A percentile compares a stretch with the other conserved stretches of the same genome.
These are phyloP conservation scores for Cladophialophora bantiana DNA, from an alignment of 2,329 filamentous ascomycete genomes.

Conservation along the genomic window DNA sequence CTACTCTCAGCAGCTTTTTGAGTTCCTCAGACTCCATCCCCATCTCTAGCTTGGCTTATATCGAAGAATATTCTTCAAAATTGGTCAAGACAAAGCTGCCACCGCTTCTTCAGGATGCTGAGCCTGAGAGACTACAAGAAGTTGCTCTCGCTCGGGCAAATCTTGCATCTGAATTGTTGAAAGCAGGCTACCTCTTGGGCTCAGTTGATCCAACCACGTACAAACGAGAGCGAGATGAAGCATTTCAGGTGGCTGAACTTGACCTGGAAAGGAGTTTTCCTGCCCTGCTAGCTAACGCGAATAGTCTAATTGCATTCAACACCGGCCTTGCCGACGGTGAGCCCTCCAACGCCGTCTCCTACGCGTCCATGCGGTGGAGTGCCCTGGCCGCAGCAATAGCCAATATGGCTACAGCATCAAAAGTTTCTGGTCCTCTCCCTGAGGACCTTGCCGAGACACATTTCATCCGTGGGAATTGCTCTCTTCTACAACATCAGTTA, in stretches of 20 bases:
- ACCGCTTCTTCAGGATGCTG: constrained; percentile 56
- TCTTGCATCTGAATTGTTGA: constrained; percentile 63
- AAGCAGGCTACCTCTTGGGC: constrained; percentile 62
- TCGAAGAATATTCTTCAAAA: constrained; percentile 62
- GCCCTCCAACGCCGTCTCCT: constrained; percentile 43
- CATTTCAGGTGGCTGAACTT: constrained; percentile 49
- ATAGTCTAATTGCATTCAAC: constrained; percentile 63
- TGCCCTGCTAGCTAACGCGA: constrained; percentile 62
- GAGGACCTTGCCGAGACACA: constrained; percentile 62
- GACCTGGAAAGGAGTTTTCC: constrained; percentile 55
- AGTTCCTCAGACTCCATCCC: constrained; percentile 44
- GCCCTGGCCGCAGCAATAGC: constrained; percentile 60
- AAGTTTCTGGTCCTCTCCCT: constrained; percentile 53
- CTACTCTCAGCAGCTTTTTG: constrained; percentile 58
- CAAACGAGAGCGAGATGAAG: constrained; percentile 51
- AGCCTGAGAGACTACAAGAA: constrained; percentile 55
- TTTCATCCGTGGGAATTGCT: constrained; percentile 61
- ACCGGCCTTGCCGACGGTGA: constrained; percentile 52
- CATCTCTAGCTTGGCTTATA: constrained; percentile 59
- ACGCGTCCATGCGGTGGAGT: constrained; percentile 57
- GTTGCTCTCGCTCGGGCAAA: constrained; percentile 62
- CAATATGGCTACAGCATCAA: constrained; percentile 59
- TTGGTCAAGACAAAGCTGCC: constrained; percentile 63
- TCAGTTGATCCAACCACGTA: constrained; percentile 62
- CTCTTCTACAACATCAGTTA: constrained; percentile 62